A percentile compares a stretch with the other conserved stretches of the same genome.
Evolutionary conservation across 192 early-diverging fungal species (phyloP).

Genomic region (Chytriomyces sp.): DNA sequence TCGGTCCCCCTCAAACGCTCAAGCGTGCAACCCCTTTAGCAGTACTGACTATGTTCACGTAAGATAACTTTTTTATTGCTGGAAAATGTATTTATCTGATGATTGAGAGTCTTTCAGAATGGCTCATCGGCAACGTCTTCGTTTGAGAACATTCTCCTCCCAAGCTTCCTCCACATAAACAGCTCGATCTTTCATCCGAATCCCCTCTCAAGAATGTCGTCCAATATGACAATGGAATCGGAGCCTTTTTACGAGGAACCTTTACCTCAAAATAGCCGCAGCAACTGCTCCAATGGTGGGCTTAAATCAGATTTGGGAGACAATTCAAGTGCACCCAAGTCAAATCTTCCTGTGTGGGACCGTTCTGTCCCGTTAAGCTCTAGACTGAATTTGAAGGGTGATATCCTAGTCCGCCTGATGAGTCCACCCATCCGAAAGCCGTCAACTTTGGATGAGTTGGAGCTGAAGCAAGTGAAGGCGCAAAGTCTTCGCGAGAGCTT

Average conservation of each 20-base stretch:
- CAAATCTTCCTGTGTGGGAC: constrained; percentile 24
- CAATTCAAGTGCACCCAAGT: not conserved
- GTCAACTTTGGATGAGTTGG: constrained; percentile 2
- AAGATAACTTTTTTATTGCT: too few relatives aligned
- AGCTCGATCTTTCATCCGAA: not conserved
- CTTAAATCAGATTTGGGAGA: not conserved
- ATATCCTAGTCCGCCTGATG: constrained; percentile 8
- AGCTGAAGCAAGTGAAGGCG: constrained; percentile 32
- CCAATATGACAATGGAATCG: not conserved
- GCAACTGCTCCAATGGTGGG: not conserved
- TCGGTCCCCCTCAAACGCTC: too few relatives aligned
- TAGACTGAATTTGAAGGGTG: not conserved
- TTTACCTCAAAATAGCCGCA: not conserved
- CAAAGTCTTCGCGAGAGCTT: constrained; percentile 28
- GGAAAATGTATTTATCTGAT: too few relatives aligned
- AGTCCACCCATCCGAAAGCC: constrained; percentile 4
- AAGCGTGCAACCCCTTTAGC: too few relatives aligned
- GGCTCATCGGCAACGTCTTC: not conserved
- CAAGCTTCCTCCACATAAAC: not conserved
- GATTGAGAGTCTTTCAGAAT: too few relatives aligned
- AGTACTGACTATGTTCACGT: too few relatives aligned
- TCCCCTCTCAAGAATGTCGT: not conserved
- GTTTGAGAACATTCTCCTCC: not conserved
- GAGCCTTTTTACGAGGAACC: not conserved
- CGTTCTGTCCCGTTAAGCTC: constrained; percentile 20